Percentiles rank a stretch among this genome's conserved stretches.
phyloP scores from a whole-genome alignment of 805 yeast species.

The Candida dendrica region DNA sequence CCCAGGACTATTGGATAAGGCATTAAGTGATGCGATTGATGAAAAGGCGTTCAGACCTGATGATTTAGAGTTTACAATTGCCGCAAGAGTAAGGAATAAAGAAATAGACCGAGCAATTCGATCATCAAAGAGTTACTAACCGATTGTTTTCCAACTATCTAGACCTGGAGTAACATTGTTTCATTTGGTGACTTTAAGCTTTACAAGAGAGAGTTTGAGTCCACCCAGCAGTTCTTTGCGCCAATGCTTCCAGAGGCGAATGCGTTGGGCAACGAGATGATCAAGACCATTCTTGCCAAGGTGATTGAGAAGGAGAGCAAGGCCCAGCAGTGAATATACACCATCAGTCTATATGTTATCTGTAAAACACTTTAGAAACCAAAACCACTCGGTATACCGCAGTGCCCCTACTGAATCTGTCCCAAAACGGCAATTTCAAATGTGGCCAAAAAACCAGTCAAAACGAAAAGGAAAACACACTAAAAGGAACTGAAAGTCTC shows the following conservation, averaged over 20 bases:
- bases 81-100: conserved; percentile 62
- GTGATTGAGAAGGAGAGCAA: conserved; percentile 3
- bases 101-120: too few relatives aligned
- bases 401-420: too few relatives aligned
- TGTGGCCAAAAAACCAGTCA: too few relatives aligned
- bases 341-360: too few relatives aligned
- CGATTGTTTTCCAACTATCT: neutral
- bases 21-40: conserved; percentile 62
- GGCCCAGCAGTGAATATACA: too few relatives aligned
- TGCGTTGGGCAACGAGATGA: conserved; percentile 88
- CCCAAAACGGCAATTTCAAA: too few relatives aligned
- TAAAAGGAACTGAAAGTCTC: too few relatives aligned
- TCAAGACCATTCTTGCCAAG: conserved; percentile 57
- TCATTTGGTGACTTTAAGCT: conserved; percentile 65
- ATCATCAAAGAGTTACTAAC: too few relatives aligned
- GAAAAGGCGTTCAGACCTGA: conserved; percentile 74
- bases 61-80: conserved; percentile 86
- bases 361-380: too few relatives aligned
- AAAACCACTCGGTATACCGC: too few relatives aligned
- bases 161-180: conserved; percentile 73
- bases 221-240: conserved; percentile 73
- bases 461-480: too few relatives aligned
- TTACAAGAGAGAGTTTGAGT: conserved; percentile 67
- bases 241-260: conserved; percentile 89
- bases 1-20: conserved; percentile 73